A percentile compares a stretch with the other conserved stretches of the same genome.
Conservation (phyloP, 352 stramenopile genomes). For the Halophytophthora batemanensis region DNA sequence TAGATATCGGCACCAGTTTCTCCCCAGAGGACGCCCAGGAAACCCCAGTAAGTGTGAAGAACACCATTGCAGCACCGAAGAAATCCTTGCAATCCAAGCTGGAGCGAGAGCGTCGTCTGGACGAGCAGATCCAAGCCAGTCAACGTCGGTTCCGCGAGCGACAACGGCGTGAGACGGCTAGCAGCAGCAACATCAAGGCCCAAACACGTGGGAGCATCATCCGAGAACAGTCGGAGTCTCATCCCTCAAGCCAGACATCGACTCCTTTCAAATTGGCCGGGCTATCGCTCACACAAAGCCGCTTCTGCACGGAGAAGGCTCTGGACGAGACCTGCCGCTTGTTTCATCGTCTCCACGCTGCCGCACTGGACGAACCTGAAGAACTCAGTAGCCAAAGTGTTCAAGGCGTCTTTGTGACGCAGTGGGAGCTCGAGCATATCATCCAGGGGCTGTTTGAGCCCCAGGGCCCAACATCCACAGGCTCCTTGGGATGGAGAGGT, state of each 20-base stretch:
- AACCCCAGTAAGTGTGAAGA: constrained; percentile 2
- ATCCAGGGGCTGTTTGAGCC: constrained; percentile 24
- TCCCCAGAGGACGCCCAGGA: constrained; percentile 1
- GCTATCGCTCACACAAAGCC: constrained; percentile 44
- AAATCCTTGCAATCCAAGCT: constrained; percentile 34
- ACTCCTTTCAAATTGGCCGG: constrained; percentile 39
- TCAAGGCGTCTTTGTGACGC: constrained; percentile 47
- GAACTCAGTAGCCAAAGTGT: background rate
- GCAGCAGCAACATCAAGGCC: constrained; percentile 6
- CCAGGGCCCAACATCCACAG: constrained; percentile 14
- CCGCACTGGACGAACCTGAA: constrained; percentile 11
- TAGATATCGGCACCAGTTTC: background rate
- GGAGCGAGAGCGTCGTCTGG: constrained; percentile 34
- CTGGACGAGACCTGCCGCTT: constrained; percentile 36
- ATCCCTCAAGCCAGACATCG: background rate
- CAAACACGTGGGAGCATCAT: background rate
- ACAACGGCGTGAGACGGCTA: constrained; percentile 8
- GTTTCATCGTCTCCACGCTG: constrained; percentile 38
- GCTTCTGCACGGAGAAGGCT: constrained; percentile 52
- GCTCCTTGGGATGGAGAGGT: constrained; percentile 3
- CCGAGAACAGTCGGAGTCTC: constrained; percentile 4
- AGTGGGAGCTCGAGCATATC: constrained; percentile 52
- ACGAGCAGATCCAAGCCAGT: constrained; percentile 43
- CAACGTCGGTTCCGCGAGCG: constrained; percentile 25
- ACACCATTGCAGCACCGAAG: constrained; percentile 16